Evolutionary conservation across 2,329 filamentous ascomycete species (phyloP).

Genomic region (Myriosclerotinia curreyana): DNA sequence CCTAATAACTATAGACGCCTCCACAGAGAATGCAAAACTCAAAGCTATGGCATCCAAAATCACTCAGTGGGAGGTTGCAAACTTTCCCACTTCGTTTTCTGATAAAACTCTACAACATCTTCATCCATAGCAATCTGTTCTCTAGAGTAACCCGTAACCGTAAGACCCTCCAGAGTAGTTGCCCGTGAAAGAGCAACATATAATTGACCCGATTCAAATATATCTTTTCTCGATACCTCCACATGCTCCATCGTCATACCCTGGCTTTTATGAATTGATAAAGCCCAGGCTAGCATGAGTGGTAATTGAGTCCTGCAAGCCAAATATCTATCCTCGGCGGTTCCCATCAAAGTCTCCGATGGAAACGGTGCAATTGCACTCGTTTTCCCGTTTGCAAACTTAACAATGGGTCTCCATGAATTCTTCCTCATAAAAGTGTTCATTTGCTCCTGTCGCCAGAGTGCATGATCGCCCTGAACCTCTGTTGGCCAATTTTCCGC

Average conservation of each 20-base stretch:
- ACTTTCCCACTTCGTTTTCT: constrained; percentile 32
- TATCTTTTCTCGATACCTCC: constrained; percentile 31
- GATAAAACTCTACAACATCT: constrained; percentile 34
- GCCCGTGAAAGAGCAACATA: constrained; percentile 36
- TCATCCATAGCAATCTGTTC: constrained; percentile 28
- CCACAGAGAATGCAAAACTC: not conserved
- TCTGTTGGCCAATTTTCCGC: constrained; percentile 7
- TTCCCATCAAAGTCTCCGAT: constrained; percentile 22
- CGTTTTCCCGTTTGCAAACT: constrained; percentile 27
- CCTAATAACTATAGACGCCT: not conserved
- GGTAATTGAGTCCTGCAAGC: constrained; percentile 52
- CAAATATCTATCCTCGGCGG: constrained; percentile 25
- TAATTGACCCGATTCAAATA: constrained; percentile 35
- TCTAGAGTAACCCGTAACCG: constrained; percentile 28
- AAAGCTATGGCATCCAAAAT: not conserved
- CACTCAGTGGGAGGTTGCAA: constrained; percentile 10
- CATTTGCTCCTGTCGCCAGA: constrained; percentile 7
- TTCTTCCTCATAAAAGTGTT: constrained; percentile 10
- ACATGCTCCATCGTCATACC: constrained; percentile 63
- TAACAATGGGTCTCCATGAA: constrained; percentile 25
- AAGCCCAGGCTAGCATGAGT: constrained; percentile 87
- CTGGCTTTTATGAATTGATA: constrained; percentile 96
- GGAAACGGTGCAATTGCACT: constrained; percentile 24
- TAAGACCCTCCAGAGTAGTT: constrained; percentile 32
- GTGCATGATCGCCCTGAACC: not conserved